Base-by-base conservation (phyloP, 148 eudicot species). In the Rhododendron ferrugineum region DNA sequence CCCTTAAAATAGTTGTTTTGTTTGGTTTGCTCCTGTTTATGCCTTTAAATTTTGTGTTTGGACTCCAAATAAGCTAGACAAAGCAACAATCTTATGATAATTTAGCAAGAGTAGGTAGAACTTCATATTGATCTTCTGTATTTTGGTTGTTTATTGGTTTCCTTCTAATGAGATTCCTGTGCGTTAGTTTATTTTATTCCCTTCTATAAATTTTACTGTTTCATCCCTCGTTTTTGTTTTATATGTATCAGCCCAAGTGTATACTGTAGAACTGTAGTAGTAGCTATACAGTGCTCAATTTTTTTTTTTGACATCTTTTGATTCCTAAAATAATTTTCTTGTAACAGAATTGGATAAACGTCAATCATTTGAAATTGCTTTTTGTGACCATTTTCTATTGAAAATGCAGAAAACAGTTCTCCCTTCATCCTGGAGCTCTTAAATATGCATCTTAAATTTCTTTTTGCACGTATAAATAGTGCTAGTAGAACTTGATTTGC, bases 21-120 rank as follows among this genome's bases (percentile, higher is more conserved):
- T 56, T 80, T 23, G 40, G 14, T 79, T 50, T 15, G 32, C 54
- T 83, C 64, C 20, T 49, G 52, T 34, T 76, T 22, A 54, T 23
- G 34, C 42, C 11, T 56, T 54, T n/a, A 37, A 23, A 50, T 50
- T 70, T n/a, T 22, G 81, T 56, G 28, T 76, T 84, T 14, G 40
- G 42, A 47, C 81, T 60, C 44, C 75, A 32, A 30, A 70, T 77
- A 44, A 83, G 16, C 64, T 85, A 47, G n/a, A 64, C 80, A 26
- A 68, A 50, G 42, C 36, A 6, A 49, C 23, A 42, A 28, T 40
- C 32, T 54, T 73, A 40, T 30, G 16, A 49, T 20, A 83, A 68
- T 18, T 7, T 54, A 11, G 60, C 68, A 18, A 54, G 40, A 32
- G 74, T 68, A 3, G 72, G 36, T 68, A 68, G 36, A 68, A 30